These are phyloP conservation scores for Saraca asoca DNA, from an alignment of 331 rosid species.

Conservation along the genomic window DNA sequence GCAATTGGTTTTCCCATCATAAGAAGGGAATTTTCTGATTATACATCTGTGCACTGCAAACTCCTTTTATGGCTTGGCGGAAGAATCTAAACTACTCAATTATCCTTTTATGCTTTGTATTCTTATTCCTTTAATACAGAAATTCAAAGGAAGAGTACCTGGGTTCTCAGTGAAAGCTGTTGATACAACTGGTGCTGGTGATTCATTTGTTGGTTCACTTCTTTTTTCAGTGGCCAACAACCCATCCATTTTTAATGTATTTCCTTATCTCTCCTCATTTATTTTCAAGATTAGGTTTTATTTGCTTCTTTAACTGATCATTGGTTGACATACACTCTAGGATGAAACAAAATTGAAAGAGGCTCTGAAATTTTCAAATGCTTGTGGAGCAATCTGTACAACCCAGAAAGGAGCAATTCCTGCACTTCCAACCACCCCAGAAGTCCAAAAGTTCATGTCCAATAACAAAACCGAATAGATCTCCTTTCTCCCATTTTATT, in stretches of 20 bases:
- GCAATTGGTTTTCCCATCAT: not conserved
- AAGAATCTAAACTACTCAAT: not conserved
- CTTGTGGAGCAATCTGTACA: conserved; percentile 69
- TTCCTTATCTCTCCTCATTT: not conserved
- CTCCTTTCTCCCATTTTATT: not conserved
- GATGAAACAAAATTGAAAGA: conserved; percentile 58
- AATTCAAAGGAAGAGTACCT: conserved; percentile 54
- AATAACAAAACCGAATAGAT: conserved; percentile 37
- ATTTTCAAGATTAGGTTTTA: not conserved
- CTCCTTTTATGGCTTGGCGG: not conserved
- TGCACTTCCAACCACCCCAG: conserved; percentile 58
- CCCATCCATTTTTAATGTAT: conserved; percentile 47
- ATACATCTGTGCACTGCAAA: not conserved
- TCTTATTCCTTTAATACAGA: conserved; percentile 40
- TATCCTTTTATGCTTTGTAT: not conserved
- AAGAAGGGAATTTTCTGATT: not conserved
- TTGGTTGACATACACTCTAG: conserved; percentile 31
- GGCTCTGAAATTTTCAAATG: conserved; percentile 59
- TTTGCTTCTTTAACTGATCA: not conserved
- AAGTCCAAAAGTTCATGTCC: conserved; percentile 46
- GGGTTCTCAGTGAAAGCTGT: conserved; percentile 56
- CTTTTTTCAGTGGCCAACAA: conserved; percentile 50
- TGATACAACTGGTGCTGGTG: conserved; percentile 84
- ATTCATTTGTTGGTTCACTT: conserved; percentile 67
- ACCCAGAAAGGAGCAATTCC: conserved; percentile 74